These are phyloP conservation scores for Jatropha multifida DNA, from an alignment of 441 rosid genomes.

Conservation along the genomic window DNA sequence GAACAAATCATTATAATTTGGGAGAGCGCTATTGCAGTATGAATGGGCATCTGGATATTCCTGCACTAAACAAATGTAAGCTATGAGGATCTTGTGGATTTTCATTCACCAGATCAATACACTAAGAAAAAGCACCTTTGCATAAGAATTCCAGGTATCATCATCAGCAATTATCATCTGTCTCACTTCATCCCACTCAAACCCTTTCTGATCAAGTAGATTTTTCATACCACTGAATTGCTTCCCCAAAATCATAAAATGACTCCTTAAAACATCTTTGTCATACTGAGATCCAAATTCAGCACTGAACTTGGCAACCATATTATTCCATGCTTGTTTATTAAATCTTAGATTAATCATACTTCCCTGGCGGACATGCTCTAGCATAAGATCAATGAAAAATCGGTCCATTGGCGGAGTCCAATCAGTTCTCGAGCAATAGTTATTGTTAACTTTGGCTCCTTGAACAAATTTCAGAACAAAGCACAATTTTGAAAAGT, in stretches of 20 bases:
- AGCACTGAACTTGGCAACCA: conserved; percentile 41
- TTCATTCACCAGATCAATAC: conserved; percentile 7
- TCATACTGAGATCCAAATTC: conserved; percentile 46
- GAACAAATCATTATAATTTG: conserved; percentile 51
- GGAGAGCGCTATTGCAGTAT: conserved; percentile 38
- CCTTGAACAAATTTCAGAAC: conserved; percentile 36
- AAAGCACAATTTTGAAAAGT: not conserved
- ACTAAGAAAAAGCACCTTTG: conserved; percentile 35
- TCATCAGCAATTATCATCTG: conserved; percentile 40
- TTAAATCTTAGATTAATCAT: conserved; percentile 33
- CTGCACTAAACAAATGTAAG: conserved; percentile 37
- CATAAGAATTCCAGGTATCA: conserved; percentile 37
- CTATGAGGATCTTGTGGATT: conserved; percentile 1
- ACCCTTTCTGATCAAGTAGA: conserved; percentile 37
- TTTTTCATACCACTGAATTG: conserved; percentile 41
- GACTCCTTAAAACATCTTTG: conserved; percentile 39
- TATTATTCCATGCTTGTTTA: conserved; percentile 45
- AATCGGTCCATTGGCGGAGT: conserved; percentile 49
- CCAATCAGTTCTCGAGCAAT: conserved; percentile 40
- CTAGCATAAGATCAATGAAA: conserved; percentile 50
- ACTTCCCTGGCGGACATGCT: conserved; percentile 42
- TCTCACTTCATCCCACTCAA: conserved; percentile 43
- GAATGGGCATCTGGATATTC: conserved; percentile 42
- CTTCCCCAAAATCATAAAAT: conserved; percentile 38
- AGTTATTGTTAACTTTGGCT: conserved; percentile 23